Base-by-base conservation (phyloP, 2,329 filamentous ascomycete genomes). In the Apiospora rasikravindrae region DNA sequence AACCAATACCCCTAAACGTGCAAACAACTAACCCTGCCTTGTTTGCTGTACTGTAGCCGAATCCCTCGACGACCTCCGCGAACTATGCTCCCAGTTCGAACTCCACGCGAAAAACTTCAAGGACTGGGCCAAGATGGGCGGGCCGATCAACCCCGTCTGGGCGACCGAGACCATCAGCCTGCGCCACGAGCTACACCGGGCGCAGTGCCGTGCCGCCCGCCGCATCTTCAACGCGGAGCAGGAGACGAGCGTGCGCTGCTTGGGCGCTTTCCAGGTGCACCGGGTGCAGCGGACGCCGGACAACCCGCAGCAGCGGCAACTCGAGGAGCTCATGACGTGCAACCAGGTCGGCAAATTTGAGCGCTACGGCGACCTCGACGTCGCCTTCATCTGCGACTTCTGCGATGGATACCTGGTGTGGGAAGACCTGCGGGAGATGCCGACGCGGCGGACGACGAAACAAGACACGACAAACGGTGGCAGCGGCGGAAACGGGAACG, bases 371-470 rank as follows among this genome's bases (percentile, higher is more conserved):
- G 86, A 89, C 44, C 78, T 80, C 51, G 88, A 90, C 73, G 83
- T 89, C 67, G 88, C 86, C 10, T 90, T 90, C 76, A 83, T 89
- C 10, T 91, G 89, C 81, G 88, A 91, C 80, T 90, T 87, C 77
- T 90, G 89, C 80, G 88, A 90, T 77, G 89, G 89, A 1, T 88
- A 88, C 76, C 81, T 90, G 33, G 80, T 90, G 29, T 90, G 89
- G 89, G 84, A 88, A 72, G 87, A 91, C 76, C 76, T 90, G 44
- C 83, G 85, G 74, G 82, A 80, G 68, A 86, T 90, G 81, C 88
- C 88, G 7, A 85, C 85, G 1, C 33, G 47, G 19, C 22, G 45
- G 33, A 40, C 45, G 10, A 45, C 49, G 45, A 49, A 47, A 42
- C 42, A 45, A 10, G 26, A 33, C 13, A 51, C 44, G 22, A n/a